These are phyloP conservation scores for Sclerotinia nivalis DNA, from an alignment of 2,329 filamentous ascomycete genomes.

Conservation along the genomic window DNA sequence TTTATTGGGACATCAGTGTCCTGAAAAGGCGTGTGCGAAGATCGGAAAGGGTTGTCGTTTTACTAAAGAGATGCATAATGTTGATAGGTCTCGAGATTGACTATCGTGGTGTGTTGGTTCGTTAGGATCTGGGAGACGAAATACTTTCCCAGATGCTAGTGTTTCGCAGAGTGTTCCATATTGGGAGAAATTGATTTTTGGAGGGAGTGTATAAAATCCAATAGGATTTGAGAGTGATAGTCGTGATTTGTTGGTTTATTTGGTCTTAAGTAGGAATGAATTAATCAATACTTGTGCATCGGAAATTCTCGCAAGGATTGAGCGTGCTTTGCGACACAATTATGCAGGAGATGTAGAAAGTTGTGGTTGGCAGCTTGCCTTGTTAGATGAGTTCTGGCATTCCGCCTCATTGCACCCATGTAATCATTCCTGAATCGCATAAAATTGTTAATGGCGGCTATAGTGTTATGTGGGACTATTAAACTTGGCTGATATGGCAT, in stretches of 20 bases:
- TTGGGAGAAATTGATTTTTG: not conserved
- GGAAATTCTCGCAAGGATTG: too few relatives aligned
- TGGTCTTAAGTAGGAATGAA: not conserved
- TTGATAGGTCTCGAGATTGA: conserved; percentile 26
- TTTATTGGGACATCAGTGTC: conserved; percentile 26
- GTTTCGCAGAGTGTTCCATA: not conserved
- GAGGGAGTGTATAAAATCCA: not conserved
- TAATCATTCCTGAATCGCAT: too few relatives aligned
- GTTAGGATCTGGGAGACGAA: not conserved
- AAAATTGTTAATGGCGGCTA: too few relatives aligned
- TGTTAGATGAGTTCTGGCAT: too few relatives aligned
- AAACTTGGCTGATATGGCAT: too few relatives aligned
- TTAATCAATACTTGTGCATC: not conserved
- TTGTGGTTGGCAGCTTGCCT: too few relatives aligned
- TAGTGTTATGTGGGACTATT: too few relatives aligned
- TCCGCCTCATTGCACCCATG: too few relatives aligned
- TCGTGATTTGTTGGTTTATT: not conserved
- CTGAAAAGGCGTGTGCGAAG: conserved; percentile 23
- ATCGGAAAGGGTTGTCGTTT: conserved; percentile 26
- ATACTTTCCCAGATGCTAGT: not conserved
- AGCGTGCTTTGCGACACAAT: too few relatives aligned
- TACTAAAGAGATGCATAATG: conserved; percentile 24
- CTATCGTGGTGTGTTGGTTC: conserved; percentile 20
- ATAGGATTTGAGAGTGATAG: not conserved
- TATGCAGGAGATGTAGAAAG: too few relatives aligned